Conservation (phyloP, 1,284 basidiomycete genomes). For the Irpex rosettiformis region DNA sequence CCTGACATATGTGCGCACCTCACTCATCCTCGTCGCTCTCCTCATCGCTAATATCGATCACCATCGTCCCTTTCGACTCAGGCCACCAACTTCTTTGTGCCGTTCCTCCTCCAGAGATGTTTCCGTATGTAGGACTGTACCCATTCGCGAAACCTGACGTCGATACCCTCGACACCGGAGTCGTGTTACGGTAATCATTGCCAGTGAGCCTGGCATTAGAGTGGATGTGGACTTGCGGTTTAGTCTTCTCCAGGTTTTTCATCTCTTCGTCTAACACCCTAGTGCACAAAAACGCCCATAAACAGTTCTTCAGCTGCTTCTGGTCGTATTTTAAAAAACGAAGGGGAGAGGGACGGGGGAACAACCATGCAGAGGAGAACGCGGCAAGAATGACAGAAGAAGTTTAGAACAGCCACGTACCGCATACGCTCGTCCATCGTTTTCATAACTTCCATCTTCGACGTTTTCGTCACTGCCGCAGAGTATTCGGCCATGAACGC, state of each 20-base stretch:
- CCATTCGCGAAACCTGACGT: not conserved
- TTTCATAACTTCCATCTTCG: conserved; percentile 55
- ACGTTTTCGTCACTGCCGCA: conserved; percentile 53
- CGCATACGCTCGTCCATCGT: conserved; percentile 46
- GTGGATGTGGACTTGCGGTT: not conserved
- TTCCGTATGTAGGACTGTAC: not conserved
- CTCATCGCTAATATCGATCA: not conserved
- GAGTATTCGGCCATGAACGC: conserved; percentile 56
- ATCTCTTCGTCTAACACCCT: not conserved
- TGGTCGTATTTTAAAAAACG: too few species aligned
- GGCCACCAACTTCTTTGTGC: not conserved
- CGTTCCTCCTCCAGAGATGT: not conserved
- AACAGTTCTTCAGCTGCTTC: not conserved
- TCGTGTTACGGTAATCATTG: not conserved
- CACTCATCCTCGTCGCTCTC: not conserved
- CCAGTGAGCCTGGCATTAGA: not conserved
- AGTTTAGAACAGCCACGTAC: conserved; percentile 23
- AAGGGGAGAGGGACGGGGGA: too few species aligned
- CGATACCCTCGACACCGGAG: not conserved
- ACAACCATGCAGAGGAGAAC: too few species aligned
- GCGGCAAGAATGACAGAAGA: conserved; percentile 1
- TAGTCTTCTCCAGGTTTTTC: not conserved
- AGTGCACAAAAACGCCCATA: not conserved
- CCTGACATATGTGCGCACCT: not conserved
- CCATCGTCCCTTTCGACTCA: not conserved